Base-by-base conservation (phyloP, 306 rosid genomes). In the Psophocarpus tetragonolobus region DNA sequence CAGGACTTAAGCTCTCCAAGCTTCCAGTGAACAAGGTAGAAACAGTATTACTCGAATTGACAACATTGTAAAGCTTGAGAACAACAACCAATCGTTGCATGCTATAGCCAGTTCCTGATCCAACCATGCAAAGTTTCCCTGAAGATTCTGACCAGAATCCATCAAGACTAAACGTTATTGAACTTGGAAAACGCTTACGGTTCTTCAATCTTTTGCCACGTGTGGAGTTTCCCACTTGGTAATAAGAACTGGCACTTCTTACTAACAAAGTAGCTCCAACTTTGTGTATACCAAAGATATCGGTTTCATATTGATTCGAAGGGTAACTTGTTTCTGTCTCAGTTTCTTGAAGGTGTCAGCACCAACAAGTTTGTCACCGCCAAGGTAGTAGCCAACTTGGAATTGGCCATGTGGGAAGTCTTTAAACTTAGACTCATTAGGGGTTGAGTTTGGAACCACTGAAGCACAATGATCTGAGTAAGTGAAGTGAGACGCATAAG, bases 61-160 rank as follows among this genome's bases (percentile, higher is more conserved):
- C 44, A 64, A 87, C 75, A 79, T 73, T 75, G 17, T 76, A 7
- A 68, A 89, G 88, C 83, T 87, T 85, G 15, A 89, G 77, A 36
- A 83, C 79, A 69, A 51, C 80, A 70, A 8, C 78, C 50, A 65
- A 64, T 8, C 14, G 68, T 62, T n/a, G 14, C 68, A 62, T 62
- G 48, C 30, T 36, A 65, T 42, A 60, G 14, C 65, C 23, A 20
- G 0, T 24, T 30, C 79, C 82, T 6, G 82, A 13, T 7, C 88
- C 90, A 79, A 87, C 87, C 85, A 83, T 81, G 26, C 93, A 87
- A 24, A 86, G 56, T 20, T 81, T 75, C 11, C 82, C 90, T 0
- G 74, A 61, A 24, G 86, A 35, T 42, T 35, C 66, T 60, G 83
- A 83, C 89, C 87, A 89, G 79, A 82, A 89, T 57, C 90, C 92